These are phyloP conservation scores for Castanea crenata DNA, from an alignment of 306 rosid genomes.

Conservation along the genomic window DNA sequence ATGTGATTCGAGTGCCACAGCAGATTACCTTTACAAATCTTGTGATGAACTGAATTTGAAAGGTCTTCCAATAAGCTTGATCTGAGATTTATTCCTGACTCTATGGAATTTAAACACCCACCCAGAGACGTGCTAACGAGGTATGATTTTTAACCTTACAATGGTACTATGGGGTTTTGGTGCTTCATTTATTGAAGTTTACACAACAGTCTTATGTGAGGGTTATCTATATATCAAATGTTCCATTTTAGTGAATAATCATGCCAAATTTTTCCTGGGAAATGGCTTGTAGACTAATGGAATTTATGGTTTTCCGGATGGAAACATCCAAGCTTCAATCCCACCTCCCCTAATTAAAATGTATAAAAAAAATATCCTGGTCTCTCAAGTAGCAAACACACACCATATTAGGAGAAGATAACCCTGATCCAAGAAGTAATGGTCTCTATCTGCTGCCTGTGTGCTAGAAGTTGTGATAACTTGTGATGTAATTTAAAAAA, in stretches of 20 bases:
- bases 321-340: too few species aligned
- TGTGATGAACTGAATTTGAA: constrained; percentile 73
- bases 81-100: constrained; percentile 87
- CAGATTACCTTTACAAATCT: constrained; percentile 70
- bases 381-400: not conserved
- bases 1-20: constrained; percentile 76
- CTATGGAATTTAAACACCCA: constrained; percentile 68
- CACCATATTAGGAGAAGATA: not conserved
- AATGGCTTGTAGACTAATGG: too few species aligned
- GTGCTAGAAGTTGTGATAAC: not conserved
- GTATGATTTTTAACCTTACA: constrained; percentile 31
- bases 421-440: not conserved
- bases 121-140: constrained; percentile 78
- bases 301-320: too few species aligned
- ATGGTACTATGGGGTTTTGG: not conserved
- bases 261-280: too few species aligned
- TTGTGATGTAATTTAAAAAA: not conserved
- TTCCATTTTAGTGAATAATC: not conserved
- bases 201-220: not conserved
- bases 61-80: constrained; percentile 81
- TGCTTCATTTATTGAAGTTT: not conserved
- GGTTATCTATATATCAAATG: not conserved
- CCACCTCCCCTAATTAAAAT: too few species aligned
- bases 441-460: not conserved
- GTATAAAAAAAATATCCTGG: not conserved